Conservation (phyloP, 345 rosid species). For the Boechera stricta region DNA sequence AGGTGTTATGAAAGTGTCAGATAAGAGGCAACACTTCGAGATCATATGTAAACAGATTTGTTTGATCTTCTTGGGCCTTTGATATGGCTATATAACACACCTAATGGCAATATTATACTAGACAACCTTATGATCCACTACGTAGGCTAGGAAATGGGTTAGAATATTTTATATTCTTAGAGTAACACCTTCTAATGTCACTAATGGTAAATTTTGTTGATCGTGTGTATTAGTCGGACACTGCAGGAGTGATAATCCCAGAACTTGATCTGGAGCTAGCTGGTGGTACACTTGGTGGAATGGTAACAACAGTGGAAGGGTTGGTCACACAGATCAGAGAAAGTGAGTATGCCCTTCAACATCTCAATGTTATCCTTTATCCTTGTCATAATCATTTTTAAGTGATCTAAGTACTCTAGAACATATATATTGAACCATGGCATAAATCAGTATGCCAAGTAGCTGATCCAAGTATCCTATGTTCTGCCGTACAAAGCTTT, state of each 20-base stretch:
- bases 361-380: slow-evolving; percentile 1
- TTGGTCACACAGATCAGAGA: slow-evolving; percentile 88
- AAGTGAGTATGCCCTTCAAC: slow-evolving; percentile 60
- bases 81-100: background rate
- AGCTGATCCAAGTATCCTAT: slow-evolving; percentile 2
- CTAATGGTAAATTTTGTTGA: background rate
- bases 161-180: background rate
- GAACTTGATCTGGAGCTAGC: slow-evolving; percentile 90
- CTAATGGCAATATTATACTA: background rate
- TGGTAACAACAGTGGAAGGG: slow-evolving; percentile 94
- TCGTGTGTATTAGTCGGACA: slow-evolving; percentile 70
- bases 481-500: slow-evolving; percentile 15
- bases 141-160: background rate
- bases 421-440: background rate
- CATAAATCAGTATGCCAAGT: background rate
- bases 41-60: background rate
- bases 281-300: slow-evolving; percentile 90
- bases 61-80: slow-evolving; percentile 9
- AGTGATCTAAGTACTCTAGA: background rate
- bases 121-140: background rate
- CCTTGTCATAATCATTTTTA: background rate
- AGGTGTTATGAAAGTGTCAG: background rate
- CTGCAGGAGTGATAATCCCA: slow-evolving; percentile 78
- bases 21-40: background rate
- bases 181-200: background rate